Evolutionary conservation across 179 eudicot species (phyloP).

Genomic region (Monotropa hypopitys): DNA sequence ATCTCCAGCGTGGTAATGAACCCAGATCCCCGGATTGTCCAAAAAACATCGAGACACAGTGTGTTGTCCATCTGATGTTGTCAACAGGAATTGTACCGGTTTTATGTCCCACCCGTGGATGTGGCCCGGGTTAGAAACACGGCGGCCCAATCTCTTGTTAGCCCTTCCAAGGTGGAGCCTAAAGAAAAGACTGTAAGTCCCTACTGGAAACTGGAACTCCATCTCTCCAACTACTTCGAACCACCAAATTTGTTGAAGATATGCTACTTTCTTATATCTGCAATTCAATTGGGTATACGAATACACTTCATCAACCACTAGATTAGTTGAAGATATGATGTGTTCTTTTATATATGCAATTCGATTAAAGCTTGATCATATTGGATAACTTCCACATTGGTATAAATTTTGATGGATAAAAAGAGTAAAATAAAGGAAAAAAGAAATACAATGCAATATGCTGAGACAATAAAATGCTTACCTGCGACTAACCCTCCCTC

Average conservation of each 20-base stretch:
- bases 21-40: slow-evolving; percentile 58
- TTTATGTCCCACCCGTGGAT: slow-evolving; percentile 65
- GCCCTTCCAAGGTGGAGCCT: slow-evolving; percentile 57
- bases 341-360: not conserved
- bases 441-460: not conserved
- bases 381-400: no score
- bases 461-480: not conserved
- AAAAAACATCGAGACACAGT: slow-evolving; percentile 25
- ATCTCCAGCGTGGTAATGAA: slow-evolving; percentile 53
- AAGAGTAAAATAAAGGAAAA: not conserved
- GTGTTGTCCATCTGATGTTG: slow-evolving; percentile 52
- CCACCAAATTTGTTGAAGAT: slow-evolving; percentile 79
- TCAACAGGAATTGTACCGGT: slow-evolving; percentile 48
- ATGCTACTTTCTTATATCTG: slow-evolving; percentile 59
- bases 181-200: slow-evolving; percentile 55
- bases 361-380: not conserved
- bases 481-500: no score
- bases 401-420: no score
- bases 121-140: slow-evolving; percentile 35
- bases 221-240: slow-evolving; percentile 60
- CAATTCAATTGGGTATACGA: not conserved
- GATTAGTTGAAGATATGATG: not conserved
- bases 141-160: slow-evolving; percentile 41
- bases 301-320: not conserved
- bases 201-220: slow-evolving; percentile 56